phyloP scores from a whole-genome alignment of 352 stramenopile species.

The Pythium brachiatum region DNA sequence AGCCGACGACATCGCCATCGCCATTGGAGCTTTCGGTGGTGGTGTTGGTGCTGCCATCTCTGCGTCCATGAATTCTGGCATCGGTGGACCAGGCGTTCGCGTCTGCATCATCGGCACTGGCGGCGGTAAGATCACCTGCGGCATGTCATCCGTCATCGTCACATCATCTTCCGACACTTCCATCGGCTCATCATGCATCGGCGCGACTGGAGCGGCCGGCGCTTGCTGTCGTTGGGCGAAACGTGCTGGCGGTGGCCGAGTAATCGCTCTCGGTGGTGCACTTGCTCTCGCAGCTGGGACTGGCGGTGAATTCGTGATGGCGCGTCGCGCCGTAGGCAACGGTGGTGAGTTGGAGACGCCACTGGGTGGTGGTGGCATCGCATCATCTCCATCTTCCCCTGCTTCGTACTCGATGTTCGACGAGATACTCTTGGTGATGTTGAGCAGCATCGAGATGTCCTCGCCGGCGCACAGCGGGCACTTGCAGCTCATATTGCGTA shows the following conservation, averaged over 20 bases:
- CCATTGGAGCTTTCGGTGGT: constrained; percentile 1
- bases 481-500: constrained; percentile 86
- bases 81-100: constrained; percentile 7
- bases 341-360: constrained; percentile 50
- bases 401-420: constrained; percentile 77
- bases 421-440: constrained; percentile 77
- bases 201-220: neutral
- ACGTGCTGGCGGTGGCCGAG: neutral
- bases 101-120: constrained; percentile 5
- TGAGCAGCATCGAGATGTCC: constrained; percentile 71
- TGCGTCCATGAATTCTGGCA: constrained; percentile 16
- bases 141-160: constrained; percentile 16
- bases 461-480: constrained; percentile 81
- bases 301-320: constrained; percentile 45
- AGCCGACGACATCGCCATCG: neutral
- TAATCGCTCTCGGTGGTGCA: constrained; percentile 21
- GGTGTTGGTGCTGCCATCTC: constrained; percentile 17
- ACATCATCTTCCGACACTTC: constrained; percentile 18
- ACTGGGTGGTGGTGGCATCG: constrained; percentile 26
- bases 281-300: constrained; percentile 10
- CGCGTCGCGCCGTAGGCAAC: constrained; percentile 17
- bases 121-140: neutral
- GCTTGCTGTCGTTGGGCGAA: neutral
- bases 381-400: constrained; percentile 29
- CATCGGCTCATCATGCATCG: constrained; percentile 24